A percentile compares a stretch with the other conserved stretches of the same genome.
phyloP scores from a whole-genome alignment of 352 stramenopile species.

The Globisporangium rhizosaccharum region DNA sequence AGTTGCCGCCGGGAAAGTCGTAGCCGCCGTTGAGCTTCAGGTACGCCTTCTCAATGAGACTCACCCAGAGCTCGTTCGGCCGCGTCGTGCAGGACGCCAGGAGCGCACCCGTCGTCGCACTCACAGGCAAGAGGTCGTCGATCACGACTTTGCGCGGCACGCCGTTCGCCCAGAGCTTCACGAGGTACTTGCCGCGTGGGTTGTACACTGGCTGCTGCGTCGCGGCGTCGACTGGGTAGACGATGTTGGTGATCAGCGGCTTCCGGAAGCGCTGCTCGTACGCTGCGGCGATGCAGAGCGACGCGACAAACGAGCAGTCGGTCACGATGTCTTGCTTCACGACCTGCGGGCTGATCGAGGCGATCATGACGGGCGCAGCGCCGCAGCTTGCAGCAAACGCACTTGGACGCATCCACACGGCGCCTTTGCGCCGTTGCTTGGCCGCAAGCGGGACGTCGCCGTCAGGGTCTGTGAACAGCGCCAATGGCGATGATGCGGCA shows the following conservation, averaged over 20 bases:
- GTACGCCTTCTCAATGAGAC: slow-evolving; percentile 98
- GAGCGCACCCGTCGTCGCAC: slow-evolving; percentile 47
- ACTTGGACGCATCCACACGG: slow-evolving; percentile 59
- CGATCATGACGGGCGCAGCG: slow-evolving; percentile 60
- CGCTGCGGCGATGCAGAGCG: slow-evolving; percentile 87
- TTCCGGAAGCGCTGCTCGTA: slow-evolving; percentile 91
- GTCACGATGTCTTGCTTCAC: slow-evolving; percentile 89
- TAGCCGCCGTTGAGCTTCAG: slow-evolving; percentile 98
- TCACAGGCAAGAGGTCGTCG: slow-evolving; percentile 93
- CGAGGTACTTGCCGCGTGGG: slow-evolving; percentile 93
- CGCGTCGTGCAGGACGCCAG: slow-evolving; percentile 80
- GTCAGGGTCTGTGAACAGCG: slow-evolving; percentile 66
- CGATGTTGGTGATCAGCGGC: slow-evolving; percentile 91
- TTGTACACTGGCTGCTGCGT: slow-evolving; percentile 81
- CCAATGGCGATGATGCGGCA: slow-evolving; percentile 6
- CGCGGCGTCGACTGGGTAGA: slow-evolving; percentile 89
- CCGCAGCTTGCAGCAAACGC: slow-evolving; percentile 49
- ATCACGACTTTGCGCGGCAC: slow-evolving; percentile 92
- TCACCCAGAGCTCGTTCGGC: slow-evolving; percentile 89
- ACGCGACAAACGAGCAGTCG: slow-evolving; percentile 93
- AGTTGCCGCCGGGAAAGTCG: slow-evolving; percentile 96
- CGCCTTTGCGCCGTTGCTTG: slow-evolving; percentile 62
- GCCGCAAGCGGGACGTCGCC: slow-evolving; percentile 56
- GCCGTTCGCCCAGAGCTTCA: slow-evolving; percentile 96
- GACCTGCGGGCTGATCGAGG: slow-evolving; percentile 58